Conservation (phyloP, 208 protist genomes). For the Crithidia bombi region DNA sequence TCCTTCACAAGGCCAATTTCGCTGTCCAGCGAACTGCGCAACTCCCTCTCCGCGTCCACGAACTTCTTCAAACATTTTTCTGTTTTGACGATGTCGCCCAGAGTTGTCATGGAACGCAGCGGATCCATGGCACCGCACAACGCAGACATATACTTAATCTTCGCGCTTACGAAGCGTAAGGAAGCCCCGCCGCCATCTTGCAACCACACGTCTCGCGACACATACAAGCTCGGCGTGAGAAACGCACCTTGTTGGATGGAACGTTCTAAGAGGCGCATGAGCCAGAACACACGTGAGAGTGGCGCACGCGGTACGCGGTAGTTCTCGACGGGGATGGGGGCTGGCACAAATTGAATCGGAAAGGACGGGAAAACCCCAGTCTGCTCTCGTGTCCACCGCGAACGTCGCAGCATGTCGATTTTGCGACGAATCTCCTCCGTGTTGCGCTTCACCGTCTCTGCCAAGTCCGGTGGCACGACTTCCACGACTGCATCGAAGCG, state of each 20-base stretch:
- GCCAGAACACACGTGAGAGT: slow-evolving; percentile 73
- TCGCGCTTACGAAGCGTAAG: slow-evolving; percentile 55
- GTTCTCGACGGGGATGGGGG: slow-evolving; percentile 67
- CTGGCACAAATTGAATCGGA: slow-evolving; percentile 59
- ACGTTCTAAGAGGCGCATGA: slow-evolving; percentile 70
- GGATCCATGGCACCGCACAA: slow-evolving; percentile 72
- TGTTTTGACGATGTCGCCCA: slow-evolving; percentile 52
- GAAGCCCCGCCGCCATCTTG: slow-evolving; percentile 60
- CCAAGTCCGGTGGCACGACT: slow-evolving; percentile 53
- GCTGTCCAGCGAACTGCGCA: slow-evolving; percentile 51
- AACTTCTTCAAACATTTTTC: slow-evolving; percentile 53
- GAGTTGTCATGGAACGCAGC: slow-evolving; percentile 55
- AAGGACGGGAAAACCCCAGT: slow-evolving; percentile 62
- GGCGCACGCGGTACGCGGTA: slow-evolving; percentile 49
- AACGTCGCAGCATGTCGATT: slow-evolving; percentile 60
- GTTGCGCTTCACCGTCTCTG: slow-evolving; percentile 57
- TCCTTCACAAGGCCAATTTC: slow-evolving; percentile 58
- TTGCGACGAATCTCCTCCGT: slow-evolving; percentile 65
- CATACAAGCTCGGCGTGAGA: slow-evolving; percentile 79
- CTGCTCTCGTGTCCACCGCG: slow-evolving; percentile 45
- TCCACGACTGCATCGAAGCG: slow-evolving; percentile 53
- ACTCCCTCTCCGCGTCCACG: slow-evolving; percentile 42
- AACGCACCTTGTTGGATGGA: slow-evolving; percentile 83
- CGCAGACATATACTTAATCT: slow-evolving; percentile 65
- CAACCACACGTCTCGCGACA: slow-evolving; percentile 75